Conservation (phyloP, 2,329 filamentous ascomycete genomes). For the Trichoderma sp. region DNA sequence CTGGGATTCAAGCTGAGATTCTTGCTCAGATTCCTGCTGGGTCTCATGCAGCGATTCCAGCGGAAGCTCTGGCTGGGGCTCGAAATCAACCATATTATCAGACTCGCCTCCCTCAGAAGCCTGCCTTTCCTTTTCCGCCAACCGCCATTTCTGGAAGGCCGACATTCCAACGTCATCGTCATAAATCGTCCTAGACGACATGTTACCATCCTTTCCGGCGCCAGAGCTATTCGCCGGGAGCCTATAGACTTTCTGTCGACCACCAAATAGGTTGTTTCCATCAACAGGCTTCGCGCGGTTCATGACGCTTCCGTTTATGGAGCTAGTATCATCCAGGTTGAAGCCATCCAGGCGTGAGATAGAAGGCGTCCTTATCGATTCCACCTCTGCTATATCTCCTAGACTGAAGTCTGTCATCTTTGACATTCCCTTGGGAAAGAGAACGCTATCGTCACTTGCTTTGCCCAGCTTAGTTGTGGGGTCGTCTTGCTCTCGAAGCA, state of each 20-base stretch:
- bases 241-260: constrained; percentile 93
- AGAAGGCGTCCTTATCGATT: constrained; percentile 71
- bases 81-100: constrained; percentile 40
- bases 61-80: neutral
- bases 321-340: constrained; percentile 72
- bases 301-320: constrained; percentile 74
- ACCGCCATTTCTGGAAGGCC: constrained; percentile 77
- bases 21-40: constrained; percentile 20
- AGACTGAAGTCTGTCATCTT: constrained; percentile 71
- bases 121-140: constrained; percentile 61
- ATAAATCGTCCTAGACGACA: constrained; percentile 75
- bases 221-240: constrained; percentile 61
- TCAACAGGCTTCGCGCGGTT: constrained; percentile 79
- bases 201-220: constrained; percentile 50
- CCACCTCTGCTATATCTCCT: constrained; percentile 83
- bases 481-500: constrained; percentile 93
- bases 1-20: constrained; percentile 4
- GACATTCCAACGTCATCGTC: constrained; percentile 85
- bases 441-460: constrained; percentile 90
- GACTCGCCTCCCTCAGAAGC: constrained; percentile 45
- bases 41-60: constrained; percentile 62
- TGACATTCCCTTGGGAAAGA: constrained; percentile 81
- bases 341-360: constrained; percentile 68
- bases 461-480: constrained; percentile 88
- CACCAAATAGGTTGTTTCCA: constrained; percentile 91